These are phyloP conservation scores for Pseudogymnoascus sp. DNA, from an alignment of 2,329 filamentous ascomycete genomes.

Conservation along the genomic window DNA sequence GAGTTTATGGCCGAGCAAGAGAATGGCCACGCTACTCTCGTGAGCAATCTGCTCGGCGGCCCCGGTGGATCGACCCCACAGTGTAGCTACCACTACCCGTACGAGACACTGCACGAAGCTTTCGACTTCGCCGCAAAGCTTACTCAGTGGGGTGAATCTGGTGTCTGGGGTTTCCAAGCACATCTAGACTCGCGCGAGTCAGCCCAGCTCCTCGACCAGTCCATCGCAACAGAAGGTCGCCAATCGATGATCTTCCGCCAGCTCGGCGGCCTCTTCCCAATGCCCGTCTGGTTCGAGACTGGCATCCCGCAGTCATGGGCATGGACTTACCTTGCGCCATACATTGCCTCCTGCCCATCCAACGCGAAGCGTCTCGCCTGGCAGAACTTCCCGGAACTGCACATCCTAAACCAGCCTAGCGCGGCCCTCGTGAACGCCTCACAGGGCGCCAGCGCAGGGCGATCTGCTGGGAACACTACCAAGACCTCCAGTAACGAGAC, in stretches of 20 bases:
- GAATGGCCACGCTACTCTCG: conserved; percentile 66
- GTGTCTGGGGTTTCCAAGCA: conserved; percentile 73
- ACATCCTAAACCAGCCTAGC: conserved; percentile 71
- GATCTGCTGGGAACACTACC: conserved; percentile 29
- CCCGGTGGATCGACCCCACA: conserved; percentile 55
- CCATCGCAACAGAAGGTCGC: conserved; percentile 70
- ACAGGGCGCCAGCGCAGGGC: neutral
- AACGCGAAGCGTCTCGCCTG: conserved; percentile 70
- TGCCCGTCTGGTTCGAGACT: conserved; percentile 76
- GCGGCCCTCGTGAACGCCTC: conserved; percentile 56
- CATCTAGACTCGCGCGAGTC: conserved; percentile 72
- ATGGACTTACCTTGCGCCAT: conserved; percentile 75
- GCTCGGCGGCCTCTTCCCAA: conserved; percentile 71
- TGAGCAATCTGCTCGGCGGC: conserved; percentile 70
- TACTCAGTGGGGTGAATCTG: conserved; percentile 73
- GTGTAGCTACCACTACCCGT: conserved; percentile 78
- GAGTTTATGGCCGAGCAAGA: conserved; percentile 74
- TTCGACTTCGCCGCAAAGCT: conserved; percentile 81
- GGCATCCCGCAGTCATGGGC: conserved; percentile 79
- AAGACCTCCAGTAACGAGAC: conserved; percentile 58
- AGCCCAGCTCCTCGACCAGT: conserved; percentile 65
- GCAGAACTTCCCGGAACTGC: conserved; percentile 75
- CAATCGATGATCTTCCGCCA: conserved; percentile 84
- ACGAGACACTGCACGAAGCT: conserved; percentile 65
- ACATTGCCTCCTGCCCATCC: conserved; percentile 68